These are phyloP conservation scores for Didymellaceae sp. DNA, from an alignment of 2,329 filamentous ascomycete genomes.

Conservation along the genomic window DNA sequence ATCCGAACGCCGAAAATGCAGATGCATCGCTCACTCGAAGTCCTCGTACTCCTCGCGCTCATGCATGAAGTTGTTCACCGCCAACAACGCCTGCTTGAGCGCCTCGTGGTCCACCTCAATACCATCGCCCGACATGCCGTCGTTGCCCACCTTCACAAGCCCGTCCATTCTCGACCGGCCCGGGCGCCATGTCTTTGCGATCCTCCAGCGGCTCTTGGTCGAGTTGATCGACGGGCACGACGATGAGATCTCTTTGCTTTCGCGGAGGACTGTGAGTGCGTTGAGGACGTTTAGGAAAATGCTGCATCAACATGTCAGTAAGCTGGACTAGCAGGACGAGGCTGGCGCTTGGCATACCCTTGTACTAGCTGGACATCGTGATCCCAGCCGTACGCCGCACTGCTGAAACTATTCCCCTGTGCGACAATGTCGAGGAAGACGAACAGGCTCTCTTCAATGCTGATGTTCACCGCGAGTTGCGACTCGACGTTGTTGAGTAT, in stretches of 20 bases:
- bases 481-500: slow-evolving; percentile 43
- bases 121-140: slow-evolving; percentile 39
- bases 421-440: slow-evolving; percentile 48
- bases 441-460: slow-evolving; percentile 47
- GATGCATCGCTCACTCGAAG: slow-evolving; percentile 19
- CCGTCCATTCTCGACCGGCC: slow-evolving; percentile 41
- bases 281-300: slow-evolving; percentile 47
- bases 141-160: slow-evolving; percentile 43
- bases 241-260: slow-evolving; percentile 40
- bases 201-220: slow-evolving; percentile 42
- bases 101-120: slow-evolving; percentile 44
- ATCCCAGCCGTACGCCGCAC: slow-evolving; percentile 42
- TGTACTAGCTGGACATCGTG: slow-evolving; percentile 46
- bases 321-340: slow-evolving; percentile 7
- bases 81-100: slow-evolving; percentile 42
- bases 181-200: slow-evolving; percentile 38
- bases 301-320: slow-evolving; percentile 28
- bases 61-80: slow-evolving; percentile 49
- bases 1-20: slow-evolving; percentile 25
- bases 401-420: slow-evolving; percentile 45
- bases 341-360: slow-evolving; percentile 34
- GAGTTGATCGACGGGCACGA: slow-evolving; percentile 42
- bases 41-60: slow-evolving; percentile 40
- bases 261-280: slow-evolving; percentile 42
- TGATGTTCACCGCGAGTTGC: slow-evolving; percentile 38